Base-by-base conservation (phyloP, 768 basidiomycete genomes). In the Amanita thiersii region DNA sequence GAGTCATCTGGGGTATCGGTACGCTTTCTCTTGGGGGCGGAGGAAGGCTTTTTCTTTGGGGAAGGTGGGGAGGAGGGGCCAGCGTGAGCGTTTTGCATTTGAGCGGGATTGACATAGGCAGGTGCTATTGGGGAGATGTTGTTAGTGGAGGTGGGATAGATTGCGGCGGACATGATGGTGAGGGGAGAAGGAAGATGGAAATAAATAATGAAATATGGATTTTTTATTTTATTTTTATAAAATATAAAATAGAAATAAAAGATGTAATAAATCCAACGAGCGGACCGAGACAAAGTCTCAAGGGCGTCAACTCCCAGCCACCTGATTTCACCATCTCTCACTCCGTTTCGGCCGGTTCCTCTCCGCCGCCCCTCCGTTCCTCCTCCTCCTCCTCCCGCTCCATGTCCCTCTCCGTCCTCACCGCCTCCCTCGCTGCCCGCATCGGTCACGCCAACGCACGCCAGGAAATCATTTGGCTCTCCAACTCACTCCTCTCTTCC, bases 1-100 rank as follows among this genome's bases (percentile, higher is more conserved):
- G 72, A 66, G 46, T 73, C 75, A 43, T 81, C 79, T 51, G 72
- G 69, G 35, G 77, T 72, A 31, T 71, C 69, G 19, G 72, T 70
- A 56, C 82, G 79, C 56, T 77, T 79, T 39, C 83, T 76, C 57
- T 83, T 83, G 12, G 61, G 41, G 38, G 57, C 45, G 36, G 55
- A 36, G 18, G 62, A 53, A 12, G 46, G 52, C 34, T 54, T 67
- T 56, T 64, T 71, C 70, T 66, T 72, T 49, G 54, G 52, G 6
- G 54, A 44, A 28, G 56, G 47, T 14, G 57, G 49, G 3, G 60
- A 55, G 24, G 68, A 69, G 40, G 70, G 66, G 11, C 68, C 69
- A 9, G 70, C 66, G 45, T 70, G 65, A n/a, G 68, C 54, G 34
- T 57, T 65, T 47, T 64, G 49, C 57, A 68, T 66, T 38, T 71